phyloP scores from a whole-genome alignment of 352 stramenopile genomes.

The Plasmopara halstedii region DNA sequence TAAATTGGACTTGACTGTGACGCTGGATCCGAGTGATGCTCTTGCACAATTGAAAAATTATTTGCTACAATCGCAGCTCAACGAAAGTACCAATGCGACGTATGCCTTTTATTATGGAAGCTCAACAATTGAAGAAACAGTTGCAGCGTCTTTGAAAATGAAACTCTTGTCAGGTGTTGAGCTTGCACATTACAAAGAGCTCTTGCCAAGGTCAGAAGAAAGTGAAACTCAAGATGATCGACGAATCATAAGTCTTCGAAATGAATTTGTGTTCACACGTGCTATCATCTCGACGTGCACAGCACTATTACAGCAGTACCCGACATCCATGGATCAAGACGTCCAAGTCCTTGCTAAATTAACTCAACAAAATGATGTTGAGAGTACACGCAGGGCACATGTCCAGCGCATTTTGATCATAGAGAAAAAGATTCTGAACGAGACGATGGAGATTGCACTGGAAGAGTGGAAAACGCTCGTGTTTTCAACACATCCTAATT shows the following conservation, averaged over 20 bases:
- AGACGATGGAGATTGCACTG: slow-evolving; percentile 37
- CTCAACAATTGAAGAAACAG: slow-evolving; percentile 5
- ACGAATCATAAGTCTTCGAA: slow-evolving; percentile 33
- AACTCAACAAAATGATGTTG: not conserved
- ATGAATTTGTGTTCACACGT: slow-evolving; percentile 42
- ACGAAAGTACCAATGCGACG: slow-evolving; percentile 35
- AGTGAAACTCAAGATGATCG: not conserved
- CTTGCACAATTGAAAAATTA: slow-evolving; percentile 33
- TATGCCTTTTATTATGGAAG: slow-evolving; percentile 26
- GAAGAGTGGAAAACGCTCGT: slow-evolving; percentile 42
- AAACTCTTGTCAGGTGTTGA: slow-evolving; percentile 34
- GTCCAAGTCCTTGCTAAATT: slow-evolving; percentile 9
- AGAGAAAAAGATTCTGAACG: slow-evolving; percentile 53
- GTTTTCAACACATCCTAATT: slow-evolving; percentile 32
- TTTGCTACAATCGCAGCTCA: slow-evolving; percentile 25
- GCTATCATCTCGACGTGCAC: slow-evolving; percentile 32
- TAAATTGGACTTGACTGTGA: slow-evolving; percentile 39
- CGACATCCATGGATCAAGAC: slow-evolving; percentile 30
- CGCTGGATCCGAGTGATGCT: slow-evolving; percentile 27
- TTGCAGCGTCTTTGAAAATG: slow-evolving; percentile 34
- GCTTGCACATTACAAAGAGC: slow-evolving; percentile 22
- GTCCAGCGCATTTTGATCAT: slow-evolving; percentile 38
- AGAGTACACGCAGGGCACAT: slow-evolving; percentile 20
- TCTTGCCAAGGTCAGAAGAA: slow-evolving; percentile 11
- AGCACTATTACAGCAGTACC: slow-evolving; percentile 32